Evolutionary conservation across 768 basidiomycete species (phyloP).

Genomic region (Suillus luteus): DNA sequence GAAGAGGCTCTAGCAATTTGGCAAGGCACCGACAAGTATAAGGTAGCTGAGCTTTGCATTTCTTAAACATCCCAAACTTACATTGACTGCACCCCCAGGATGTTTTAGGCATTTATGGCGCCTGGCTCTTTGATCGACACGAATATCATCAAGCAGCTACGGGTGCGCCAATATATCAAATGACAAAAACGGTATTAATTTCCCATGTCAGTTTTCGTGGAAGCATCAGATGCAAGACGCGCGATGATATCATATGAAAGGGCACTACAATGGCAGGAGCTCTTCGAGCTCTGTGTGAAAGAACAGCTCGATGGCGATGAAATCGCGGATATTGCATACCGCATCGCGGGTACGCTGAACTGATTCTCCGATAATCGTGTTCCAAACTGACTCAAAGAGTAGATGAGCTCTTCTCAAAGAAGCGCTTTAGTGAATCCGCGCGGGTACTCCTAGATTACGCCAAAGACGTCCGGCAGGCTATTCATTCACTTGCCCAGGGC

Average conservation of each 20-base stretch:
- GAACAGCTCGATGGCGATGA: constrained; percentile 55
- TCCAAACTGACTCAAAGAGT: constrained; percentile 16
- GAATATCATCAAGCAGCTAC: constrained; percentile 85
- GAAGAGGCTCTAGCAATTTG: constrained; percentile 75
- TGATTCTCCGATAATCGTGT: not conserved
- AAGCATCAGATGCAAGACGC: constrained; percentile 63
- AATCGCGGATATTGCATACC: constrained; percentile 64
- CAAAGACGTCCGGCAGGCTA: constrained; percentile 73
- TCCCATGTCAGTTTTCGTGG: constrained; percentile 61
- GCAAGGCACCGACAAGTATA: constrained; percentile 61
- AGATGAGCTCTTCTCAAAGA: constrained; percentile 86
- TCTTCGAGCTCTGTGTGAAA: constrained; percentile 76
- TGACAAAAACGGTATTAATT: not conserved
- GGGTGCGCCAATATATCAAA: constrained; percentile 51
- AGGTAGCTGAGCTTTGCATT: constrained; percentile 42
- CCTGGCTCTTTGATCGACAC: constrained; percentile 82
- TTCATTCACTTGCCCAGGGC: constrained; percentile 77
- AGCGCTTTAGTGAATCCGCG: constrained; percentile 78
- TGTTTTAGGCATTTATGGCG: constrained; percentile 76
- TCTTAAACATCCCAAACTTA: not conserved
- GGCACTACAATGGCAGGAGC: constrained; percentile 86
- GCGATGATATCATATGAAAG: constrained; percentile 90
- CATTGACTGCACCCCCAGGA: constrained; percentile 43
- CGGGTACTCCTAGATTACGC: constrained; percentile 84
- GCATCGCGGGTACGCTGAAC: constrained; percentile 69